phyloP scores from a whole-genome alignment of 1,284 basidiomycete genomes.

The Ceratobasidium sp. region DNA sequence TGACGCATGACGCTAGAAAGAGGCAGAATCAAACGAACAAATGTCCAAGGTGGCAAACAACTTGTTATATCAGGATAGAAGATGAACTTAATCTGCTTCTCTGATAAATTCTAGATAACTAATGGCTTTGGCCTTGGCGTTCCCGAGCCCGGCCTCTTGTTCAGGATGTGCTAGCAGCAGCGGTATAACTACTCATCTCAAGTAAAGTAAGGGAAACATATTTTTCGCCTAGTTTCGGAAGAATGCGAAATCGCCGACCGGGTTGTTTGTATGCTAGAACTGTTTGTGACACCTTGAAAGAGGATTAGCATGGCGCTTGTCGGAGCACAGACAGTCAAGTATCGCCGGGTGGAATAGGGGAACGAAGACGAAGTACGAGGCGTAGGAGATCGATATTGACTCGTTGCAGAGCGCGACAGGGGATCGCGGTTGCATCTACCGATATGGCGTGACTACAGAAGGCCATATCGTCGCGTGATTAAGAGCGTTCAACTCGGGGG shows the following conservation, averaged over 20 bases:
- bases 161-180: background rate
- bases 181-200: background rate
- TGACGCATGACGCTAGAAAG: background rate
- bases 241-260: background rate
- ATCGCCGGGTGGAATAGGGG: no score
- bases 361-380: no score
- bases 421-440: background rate
- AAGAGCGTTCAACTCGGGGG: background rate
- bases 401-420: background rate
- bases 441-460: background rate
- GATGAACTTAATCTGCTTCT: no score
- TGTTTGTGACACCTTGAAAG: background rate
- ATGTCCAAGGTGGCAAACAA: no score
- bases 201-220: background rate
- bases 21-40: no score
- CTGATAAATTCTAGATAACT: no score
- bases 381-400: no score
- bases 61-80: no score
- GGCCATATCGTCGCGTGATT: background rate
- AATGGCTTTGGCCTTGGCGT: background rate
- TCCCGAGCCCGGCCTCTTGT: constrained; percentile 3
- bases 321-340: no score
- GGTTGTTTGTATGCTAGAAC: no score
- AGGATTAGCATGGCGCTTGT: background rate
- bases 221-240: background rate